A percentile compares a stretch with the other conserved stretches of the same genome.
These are phyloP conservation scores for Circinella minor DNA, from an alignment of 371 early-diverging fungal genomes.

Conservation along the genomic window DNA sequence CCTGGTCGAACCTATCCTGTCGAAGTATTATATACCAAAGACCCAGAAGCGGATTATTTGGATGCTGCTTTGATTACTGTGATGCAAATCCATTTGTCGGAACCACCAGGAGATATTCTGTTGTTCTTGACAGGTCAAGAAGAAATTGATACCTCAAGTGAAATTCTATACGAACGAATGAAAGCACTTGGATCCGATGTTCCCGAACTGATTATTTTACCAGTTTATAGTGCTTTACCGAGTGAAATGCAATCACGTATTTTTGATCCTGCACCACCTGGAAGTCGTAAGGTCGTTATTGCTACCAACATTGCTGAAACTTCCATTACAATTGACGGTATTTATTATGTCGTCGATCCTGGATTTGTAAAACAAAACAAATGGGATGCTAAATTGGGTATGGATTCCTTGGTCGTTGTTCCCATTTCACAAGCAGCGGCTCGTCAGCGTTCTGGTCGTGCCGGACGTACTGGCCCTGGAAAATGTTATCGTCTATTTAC, in stretches of 20 bases:
- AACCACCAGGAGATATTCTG: constrained; percentile 97
- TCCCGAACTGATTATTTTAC: constrained; percentile 92
- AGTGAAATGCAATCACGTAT: constrained; percentile 93
- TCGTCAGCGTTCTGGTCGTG: constrained; percentile 97
- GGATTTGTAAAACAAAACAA: constrained; percentile 98
- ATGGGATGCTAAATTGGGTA: constrained; percentile 93
- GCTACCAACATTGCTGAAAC: constrained; percentile 99
- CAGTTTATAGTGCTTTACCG: constrained; percentile 94
- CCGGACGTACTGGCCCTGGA: constrained; percentile 97
- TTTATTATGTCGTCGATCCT: constrained; percentile 98
- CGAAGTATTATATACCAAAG: constrained; percentile 93
- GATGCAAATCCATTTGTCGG: constrained; percentile 96
- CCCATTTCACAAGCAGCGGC: constrained; percentile 98
- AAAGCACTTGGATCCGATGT: constrained; percentile 94
- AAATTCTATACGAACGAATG: constrained; percentile 93
- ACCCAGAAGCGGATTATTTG: constrained; percentile 94
- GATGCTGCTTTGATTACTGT: constrained; percentile 93
- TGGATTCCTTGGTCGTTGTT: constrained; percentile 91
- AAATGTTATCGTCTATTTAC: constrained; percentile 97
- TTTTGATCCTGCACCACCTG: constrained; percentile 94
- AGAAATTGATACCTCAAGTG: constrained; percentile 95
- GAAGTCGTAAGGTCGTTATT: constrained; percentile 94
- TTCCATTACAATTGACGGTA: constrained; percentile 98
- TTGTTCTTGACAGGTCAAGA: constrained; percentile 98
- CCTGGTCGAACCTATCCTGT: constrained; percentile 97